Percentiles rank a stretch among this genome's conserved stretches.
Evolutionary conservation across 176 grass and related monocot genomes (phyloP).

Genomic region (Zea luxurians): DNA sequence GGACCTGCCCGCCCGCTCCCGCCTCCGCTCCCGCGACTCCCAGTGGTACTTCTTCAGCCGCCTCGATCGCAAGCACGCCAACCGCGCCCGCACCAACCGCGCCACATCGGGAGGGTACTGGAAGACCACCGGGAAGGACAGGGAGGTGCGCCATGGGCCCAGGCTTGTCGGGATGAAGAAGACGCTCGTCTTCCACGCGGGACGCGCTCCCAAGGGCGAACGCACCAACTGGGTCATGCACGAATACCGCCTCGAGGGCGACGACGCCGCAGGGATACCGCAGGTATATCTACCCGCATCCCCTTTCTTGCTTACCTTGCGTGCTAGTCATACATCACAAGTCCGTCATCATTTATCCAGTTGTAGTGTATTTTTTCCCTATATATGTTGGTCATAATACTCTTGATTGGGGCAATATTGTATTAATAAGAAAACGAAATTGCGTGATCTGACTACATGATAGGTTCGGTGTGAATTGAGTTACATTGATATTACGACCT

Average conservation of each 20-base stretch:
- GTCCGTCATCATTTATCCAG: background rate
- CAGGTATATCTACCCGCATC: slow-evolving; percentile 39
- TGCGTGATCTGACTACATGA: background rate
- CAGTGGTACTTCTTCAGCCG: slow-evolving; percentile 99
- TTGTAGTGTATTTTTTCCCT: background rate
- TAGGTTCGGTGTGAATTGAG: background rate
- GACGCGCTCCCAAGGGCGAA: slow-evolving; percentile 73
- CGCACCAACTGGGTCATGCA: slow-evolving; percentile 99
- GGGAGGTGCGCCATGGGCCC: slow-evolving; percentile 57
- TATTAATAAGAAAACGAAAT: background rate
- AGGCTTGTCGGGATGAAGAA: slow-evolving; percentile 89
- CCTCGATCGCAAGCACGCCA: slow-evolving; percentile 88
- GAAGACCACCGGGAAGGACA: slow-evolving; percentile 98
- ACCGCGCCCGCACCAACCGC: slow-evolving; percentile 80
- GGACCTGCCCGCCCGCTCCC: slow-evolving; percentile 75
- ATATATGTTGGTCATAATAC: background rate
- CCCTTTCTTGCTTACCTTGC: background rate
- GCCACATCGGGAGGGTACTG: slow-evolving; percentile 78
- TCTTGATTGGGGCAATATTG: background rate
- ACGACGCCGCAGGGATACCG: slow-evolving; percentile 40
- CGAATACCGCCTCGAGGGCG: slow-evolving; percentile 86
- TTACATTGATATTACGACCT: background rate
- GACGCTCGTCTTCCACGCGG: slow-evolving; percentile 88
- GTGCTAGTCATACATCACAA: background rate
- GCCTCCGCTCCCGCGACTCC: slow-evolving; percentile 77